Evolutionary conservation across 2,329 filamentous ascomycete genomes (phyloP).

Genomic region (Exophiala phaeomuriformis): DNA sequence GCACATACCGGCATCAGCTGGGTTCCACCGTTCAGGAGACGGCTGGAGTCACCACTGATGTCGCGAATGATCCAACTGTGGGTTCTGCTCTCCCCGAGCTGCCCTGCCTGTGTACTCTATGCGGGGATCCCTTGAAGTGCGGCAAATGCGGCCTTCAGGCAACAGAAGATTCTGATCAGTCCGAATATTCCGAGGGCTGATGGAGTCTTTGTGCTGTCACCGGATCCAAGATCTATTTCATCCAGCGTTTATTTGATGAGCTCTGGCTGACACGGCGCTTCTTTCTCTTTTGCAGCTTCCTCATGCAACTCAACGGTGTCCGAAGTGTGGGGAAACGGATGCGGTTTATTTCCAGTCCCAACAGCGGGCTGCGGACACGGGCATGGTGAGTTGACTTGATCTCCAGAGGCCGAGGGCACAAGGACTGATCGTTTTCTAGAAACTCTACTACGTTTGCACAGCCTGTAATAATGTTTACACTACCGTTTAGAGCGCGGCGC

Average conservation of each 20-base stretch:
- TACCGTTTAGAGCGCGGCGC: conserved; percentile 17
- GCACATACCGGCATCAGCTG: conserved; percentile 91
- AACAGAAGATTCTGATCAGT: conserved; percentile 28
- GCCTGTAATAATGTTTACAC: conserved; percentile 80
- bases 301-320: conserved; percentile 77
- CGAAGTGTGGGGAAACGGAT: conserved; percentile 75
- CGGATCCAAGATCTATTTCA: conserved; percentile 29
- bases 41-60: conserved; percentile 93
- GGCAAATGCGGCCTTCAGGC: conserved; percentile 44
- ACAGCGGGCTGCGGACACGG: conserved; percentile 90
- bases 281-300: conserved; percentile 62
- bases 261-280: conserved; percentile 24
- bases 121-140: conserved; percentile 52
- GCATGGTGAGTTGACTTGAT: conserved; percentile 66
- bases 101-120: conserved; percentile 51
- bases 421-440: conserved; percentile 44
- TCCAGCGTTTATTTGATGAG: conserved; percentile 30
- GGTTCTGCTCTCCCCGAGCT: conserved; percentile 45
- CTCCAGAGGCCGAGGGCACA: conserved; percentile 3
- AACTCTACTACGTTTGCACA: conserved; percentile 91
- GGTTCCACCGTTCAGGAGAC: conserved; percentile 89
- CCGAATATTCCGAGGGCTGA: conserved; percentile 3
- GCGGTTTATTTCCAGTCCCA: conserved; percentile 99
- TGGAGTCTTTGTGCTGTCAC: conserved; percentile 3
- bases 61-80: conserved; percentile 97